phyloP scores from a whole-genome alignment of 1,284 basidiomycete species.

The Veloboletus limbatus region DNA sequence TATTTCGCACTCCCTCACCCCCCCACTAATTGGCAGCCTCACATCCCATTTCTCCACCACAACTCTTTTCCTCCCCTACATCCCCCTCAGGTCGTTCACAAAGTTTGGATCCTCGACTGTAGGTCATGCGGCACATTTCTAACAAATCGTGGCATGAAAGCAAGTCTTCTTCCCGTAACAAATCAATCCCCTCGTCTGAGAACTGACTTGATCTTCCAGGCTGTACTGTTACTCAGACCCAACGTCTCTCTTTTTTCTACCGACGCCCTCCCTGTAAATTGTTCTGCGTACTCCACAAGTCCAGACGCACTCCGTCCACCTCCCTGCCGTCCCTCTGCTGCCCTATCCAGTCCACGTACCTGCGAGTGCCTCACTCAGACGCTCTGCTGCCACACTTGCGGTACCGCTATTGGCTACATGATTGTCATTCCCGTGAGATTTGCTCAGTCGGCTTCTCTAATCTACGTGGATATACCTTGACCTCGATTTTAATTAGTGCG shows the following conservation, averaged over 20 bases:
- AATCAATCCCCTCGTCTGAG: not conserved
- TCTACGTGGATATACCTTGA: conserved; percentile 10
- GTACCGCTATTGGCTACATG: conserved; percentile 73
- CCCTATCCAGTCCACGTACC: conserved; percentile 43
- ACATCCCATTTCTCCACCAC: conserved; percentile 29
- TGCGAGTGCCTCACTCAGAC: conserved; percentile 73
- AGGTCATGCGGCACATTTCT: conserved; percentile 71
- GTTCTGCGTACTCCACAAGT: conserved; percentile 55
- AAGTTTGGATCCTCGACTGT: conserved; percentile 82
- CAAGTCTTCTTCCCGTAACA: conserved; percentile 31
- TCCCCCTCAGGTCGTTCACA: conserved; percentile 49
- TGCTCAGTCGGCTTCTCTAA: conserved; percentile 1
- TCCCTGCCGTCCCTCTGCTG: conserved; percentile 34
- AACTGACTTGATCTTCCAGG: conserved; percentile 43
- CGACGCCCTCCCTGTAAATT: conserved; percentile 78
- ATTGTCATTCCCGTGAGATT: conserved; percentile 60
- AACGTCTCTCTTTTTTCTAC: conserved; percentile 82
- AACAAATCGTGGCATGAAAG: conserved; percentile 85
- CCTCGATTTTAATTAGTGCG: conserved; percentile 43
- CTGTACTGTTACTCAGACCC: conserved; percentile 78
- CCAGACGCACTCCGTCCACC: conserved; percentile 41
- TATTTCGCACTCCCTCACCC: conserved; percentile 24
- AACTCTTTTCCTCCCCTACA: conserved; percentile 43
- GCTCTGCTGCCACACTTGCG: conserved; percentile 80
- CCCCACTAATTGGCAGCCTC: conserved; percentile 25